Evolutionary conservation across 192 early-diverging fungal genomes (phyloP).

Genomic region (Backusella tuberculispora): DNA sequence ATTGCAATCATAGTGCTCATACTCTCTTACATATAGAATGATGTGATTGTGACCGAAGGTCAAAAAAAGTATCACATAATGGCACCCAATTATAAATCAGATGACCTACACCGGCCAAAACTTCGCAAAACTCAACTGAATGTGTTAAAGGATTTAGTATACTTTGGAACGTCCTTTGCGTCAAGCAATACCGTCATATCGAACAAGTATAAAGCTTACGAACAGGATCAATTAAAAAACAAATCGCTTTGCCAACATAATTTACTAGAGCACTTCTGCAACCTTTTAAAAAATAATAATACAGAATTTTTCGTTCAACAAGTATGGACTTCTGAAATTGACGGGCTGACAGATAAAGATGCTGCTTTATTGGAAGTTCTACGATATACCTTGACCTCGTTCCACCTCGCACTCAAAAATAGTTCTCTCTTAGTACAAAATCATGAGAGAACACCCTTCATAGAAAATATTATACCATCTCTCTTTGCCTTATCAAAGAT

Average conservation of each 20-base stretch:
- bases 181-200: not conserved
- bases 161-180: conserved; percentile 4
- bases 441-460: conserved; percentile 3
- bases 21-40: not conserved
- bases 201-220: not conserved
- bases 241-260: not conserved
- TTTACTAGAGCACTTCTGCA: not conserved
- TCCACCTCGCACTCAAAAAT: not conserved
- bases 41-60: not conserved
- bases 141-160: not conserved
- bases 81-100: not conserved
- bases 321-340: not conserved
- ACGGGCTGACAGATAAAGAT: not conserved
- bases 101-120: not conserved
- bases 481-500: not conserved
- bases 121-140: not conserved
- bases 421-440: not conserved
- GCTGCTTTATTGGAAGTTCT: not conserved
- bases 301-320: conserved; percentile 7
- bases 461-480: conserved; percentile 1
- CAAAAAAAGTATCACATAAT: not conserved
- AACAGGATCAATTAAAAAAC: not conserved
- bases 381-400: not conserved
- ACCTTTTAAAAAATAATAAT: conserved; percentile 8
- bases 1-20: not conserved